Evolutionary conservation across 176 grass and related monocot species (phyloP), one percentile per base, ranked within the genome.

Genomic region (Oryza longistaminata): DNA sequence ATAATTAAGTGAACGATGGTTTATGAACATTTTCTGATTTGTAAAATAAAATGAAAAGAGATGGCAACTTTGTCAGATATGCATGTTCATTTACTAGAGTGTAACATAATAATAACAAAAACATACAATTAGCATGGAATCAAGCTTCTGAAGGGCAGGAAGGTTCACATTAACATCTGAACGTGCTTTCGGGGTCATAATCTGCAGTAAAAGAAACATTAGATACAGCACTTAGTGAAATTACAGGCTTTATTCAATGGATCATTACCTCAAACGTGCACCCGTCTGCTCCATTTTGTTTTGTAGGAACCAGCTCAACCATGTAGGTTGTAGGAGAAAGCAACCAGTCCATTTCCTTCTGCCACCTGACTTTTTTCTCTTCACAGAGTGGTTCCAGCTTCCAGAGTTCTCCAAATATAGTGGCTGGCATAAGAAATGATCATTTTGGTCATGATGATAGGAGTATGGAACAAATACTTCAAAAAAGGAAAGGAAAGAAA

Each of bases 91-190:
- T 27, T 6, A 85, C 10, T 68, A 26, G 39, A 58, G 60, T 25
- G 33, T 15, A n/a, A 79, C 26, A 81, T 24, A 67, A 44, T 53
- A 44, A 67, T 62, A 25, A 58, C 2, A 6, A 22, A 29, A 86
- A 81, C 91, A 82, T 99, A 99, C 96, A 89, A 96, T 87, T 37
- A 99, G 86, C 92, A 99, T 99, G 15, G 86, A 89, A 81, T 99
- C 97, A 82, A 99, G 88, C 88, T 99, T 99, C 86, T 94, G 90
- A 85, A 99, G 93, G n/a, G 97, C 97, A 35, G 93, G 97, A 86
- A 99, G 92, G 76, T 93, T 99, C 84, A 96, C 79, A 86, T 96
- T 84, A 80, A 99, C 93, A 86, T 99, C 97, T 25, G 97, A 94
- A 75, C 97, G 97, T 35, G 97, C 88, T 83, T 92, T 99, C 2